Percentiles rank a stretch among this genome's conserved stretches.
These are phyloP conservation scores for Rhodotorula sp. DNA, from an alignment of 1,284 basidiomycete species.

Conservation along the genomic window DNA sequence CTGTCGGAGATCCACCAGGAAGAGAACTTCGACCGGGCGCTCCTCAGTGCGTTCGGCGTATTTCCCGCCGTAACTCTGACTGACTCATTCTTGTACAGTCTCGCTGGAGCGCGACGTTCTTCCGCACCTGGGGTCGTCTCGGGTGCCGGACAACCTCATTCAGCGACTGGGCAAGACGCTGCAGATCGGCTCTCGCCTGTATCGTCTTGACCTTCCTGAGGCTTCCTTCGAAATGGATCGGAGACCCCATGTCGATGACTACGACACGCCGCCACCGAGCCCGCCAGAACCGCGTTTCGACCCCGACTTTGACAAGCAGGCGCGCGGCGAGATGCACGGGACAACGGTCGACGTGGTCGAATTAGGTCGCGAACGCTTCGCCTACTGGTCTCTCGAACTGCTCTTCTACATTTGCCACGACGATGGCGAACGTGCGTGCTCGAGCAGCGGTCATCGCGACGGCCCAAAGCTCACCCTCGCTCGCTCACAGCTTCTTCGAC, in stretches of 20 bases:
- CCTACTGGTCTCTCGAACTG: constrained; percentile 92
- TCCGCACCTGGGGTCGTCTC: constrained; percentile 67
- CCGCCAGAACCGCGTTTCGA: constrained; percentile 39
- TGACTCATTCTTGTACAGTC: constrained; percentile 43
- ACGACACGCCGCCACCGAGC: constrained; percentile 7
- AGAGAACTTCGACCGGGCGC: constrained; percentile 81
- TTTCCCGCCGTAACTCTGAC: background rate
- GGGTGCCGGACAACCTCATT: constrained; percentile 73
- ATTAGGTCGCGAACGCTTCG: constrained; percentile 75
- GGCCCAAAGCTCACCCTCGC: background rate
- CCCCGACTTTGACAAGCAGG: constrained; percentile 37
- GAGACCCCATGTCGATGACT: background rate
- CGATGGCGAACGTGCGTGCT: constrained; percentile 31
- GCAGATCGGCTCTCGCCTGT: constrained; percentile 72
- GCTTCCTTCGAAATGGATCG: background rate
- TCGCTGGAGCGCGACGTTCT: constrained; percentile 76
- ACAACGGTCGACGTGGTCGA: constrained; percentile 63
- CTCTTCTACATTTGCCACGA: constrained; percentile 76
- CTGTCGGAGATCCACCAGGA: constrained; percentile 71
- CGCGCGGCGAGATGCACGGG: constrained; percentile 55
- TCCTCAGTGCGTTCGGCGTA: constrained; percentile 57
- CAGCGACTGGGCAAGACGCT: constrained; percentile 70
- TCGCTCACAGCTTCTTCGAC: constrained; percentile 61
- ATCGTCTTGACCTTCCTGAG: constrained; percentile 53
- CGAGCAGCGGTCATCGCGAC: no score